Conservation (phyloP, 1,284 basidiomycete species). For the Moesziomyces sp. region DNA sequence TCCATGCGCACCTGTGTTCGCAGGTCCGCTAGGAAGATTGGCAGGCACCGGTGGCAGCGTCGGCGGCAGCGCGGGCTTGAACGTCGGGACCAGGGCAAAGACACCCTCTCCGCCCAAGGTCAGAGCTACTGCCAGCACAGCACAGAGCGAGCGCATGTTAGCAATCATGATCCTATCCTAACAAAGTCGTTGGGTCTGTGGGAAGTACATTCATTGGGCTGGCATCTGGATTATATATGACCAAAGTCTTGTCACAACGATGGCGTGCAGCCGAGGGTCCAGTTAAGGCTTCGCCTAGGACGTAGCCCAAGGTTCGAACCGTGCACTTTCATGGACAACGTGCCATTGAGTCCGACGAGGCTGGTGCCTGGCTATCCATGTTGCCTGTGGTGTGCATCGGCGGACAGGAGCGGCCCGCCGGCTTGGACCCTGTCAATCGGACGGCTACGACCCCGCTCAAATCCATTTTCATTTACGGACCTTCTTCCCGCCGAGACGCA, state of each 20-base stretch:
- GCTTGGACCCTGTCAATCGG: background rate
- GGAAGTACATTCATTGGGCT: no score
- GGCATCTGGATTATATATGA: background rate
- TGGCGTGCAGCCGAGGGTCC: no score
- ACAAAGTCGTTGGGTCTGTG: background rate
- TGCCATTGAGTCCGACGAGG: background rate
- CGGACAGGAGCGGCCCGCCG: background rate
- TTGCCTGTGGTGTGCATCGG: background rate
- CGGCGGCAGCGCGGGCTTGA: slow-evolving; percentile 2
- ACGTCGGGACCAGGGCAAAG: background rate
- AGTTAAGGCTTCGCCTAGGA: no score
- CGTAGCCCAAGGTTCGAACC: no score
- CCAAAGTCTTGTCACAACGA: no score
- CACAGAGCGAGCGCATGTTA: background rate
- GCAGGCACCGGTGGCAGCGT: background rate
- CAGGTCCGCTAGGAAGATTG: background rate
- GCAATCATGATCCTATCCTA: background rate
- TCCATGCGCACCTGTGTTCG: background rate
- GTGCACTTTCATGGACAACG: background rate
- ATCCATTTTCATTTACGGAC: no score
- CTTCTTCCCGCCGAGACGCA: background rate
- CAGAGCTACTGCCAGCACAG: background rate
- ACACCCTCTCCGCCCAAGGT: background rate
- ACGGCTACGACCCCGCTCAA: background rate
- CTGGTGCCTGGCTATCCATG: background rate